A percentile compares a stretch with the other conserved stretches of the same genome.
These are phyloP conservation scores for Populus deltoides DNA, from an alignment of 345 rosid species.

Conservation along the genomic window DNA sequence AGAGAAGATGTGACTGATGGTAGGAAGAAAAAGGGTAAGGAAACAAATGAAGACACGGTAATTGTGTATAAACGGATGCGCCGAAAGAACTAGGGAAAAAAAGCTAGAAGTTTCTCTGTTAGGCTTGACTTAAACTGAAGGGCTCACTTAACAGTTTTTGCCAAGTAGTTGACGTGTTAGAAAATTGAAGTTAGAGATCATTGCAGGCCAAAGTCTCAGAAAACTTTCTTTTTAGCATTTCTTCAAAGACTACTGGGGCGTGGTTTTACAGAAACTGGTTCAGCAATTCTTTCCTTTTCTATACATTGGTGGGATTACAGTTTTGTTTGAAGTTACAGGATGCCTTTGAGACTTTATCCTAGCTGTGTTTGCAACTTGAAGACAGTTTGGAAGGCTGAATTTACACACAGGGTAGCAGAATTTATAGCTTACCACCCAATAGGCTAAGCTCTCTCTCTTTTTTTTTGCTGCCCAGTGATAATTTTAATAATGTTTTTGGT, in stretches of 20 bases:
- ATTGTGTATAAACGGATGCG: conserved; percentile 18
- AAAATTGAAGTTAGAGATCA: not conserved
- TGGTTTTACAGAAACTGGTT: conserved; percentile 6
- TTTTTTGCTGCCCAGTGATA: not conserved
- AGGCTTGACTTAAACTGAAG: not conserved
- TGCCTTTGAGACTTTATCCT: not conserved
- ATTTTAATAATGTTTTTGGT: not conserved
- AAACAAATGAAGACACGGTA: not conserved
- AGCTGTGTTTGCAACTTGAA: conserved; percentile 1
- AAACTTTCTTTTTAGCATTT: not conserved
- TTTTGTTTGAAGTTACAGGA: not conserved
- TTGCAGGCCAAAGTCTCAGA: not conserved
- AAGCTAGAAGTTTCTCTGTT: not conserved
- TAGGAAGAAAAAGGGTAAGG: conserved; percentile 6
- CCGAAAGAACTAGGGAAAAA: not conserved
- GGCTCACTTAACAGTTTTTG: not conserved
- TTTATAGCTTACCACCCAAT: not conserved
- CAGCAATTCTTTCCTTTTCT: not conserved
- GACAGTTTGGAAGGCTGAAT: not conserved
- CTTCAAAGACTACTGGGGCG: not conserved
- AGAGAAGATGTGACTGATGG: conserved; percentile 1
- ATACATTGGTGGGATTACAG: not conserved
- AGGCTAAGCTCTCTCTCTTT: not conserved
- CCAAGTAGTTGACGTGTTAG: not conserved
- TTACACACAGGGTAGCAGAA: not conserved